Evolutionary conservation across 129 eudicot species (phyloP).

Genomic region (Helianthus tuberosus): DNA sequence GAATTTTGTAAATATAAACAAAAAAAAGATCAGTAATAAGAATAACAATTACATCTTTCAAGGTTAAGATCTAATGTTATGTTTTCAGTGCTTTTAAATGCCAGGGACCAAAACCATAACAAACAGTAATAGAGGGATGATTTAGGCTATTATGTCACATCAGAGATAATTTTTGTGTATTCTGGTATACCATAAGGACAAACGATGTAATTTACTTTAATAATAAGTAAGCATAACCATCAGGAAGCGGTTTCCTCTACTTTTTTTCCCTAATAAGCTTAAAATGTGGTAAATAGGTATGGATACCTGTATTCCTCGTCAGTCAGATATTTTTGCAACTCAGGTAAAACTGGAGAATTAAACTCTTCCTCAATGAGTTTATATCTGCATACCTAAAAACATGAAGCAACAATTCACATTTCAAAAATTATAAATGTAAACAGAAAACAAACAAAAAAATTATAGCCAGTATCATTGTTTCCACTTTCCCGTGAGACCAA

Average conservation of each 20-base stretch:
- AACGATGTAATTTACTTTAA: background rate
- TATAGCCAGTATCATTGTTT: slow-evolving; percentile 3
- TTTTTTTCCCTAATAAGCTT: background rate
- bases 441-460: background rate
- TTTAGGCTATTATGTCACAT: slow-evolving; percentile 6
- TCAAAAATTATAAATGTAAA: background rate
- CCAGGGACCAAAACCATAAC: background rate
- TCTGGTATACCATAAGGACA: background rate
- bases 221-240: slow-evolving; percentile 10
- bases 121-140: background rate
- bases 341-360: slow-evolving; percentile 65
- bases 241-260: background rate
- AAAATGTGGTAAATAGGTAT: background rate
- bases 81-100: background rate
- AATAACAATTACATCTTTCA: no score
- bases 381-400: slow-evolving; percentile 82
- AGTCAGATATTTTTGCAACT: slow-evolving; percentile 83
- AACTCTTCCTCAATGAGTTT: slow-evolving; percentile 84
- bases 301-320: slow-evolving; percentile 89
- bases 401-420: slow-evolving; percentile 8
- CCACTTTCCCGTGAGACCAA: background rate
- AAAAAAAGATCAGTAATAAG: background rate
- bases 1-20: background rate
- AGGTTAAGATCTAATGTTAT: background rate
- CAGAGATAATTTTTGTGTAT: background rate